phyloP scores from a whole-genome alignment of 306 rosid species.

The Purshia tridentata region DNA sequence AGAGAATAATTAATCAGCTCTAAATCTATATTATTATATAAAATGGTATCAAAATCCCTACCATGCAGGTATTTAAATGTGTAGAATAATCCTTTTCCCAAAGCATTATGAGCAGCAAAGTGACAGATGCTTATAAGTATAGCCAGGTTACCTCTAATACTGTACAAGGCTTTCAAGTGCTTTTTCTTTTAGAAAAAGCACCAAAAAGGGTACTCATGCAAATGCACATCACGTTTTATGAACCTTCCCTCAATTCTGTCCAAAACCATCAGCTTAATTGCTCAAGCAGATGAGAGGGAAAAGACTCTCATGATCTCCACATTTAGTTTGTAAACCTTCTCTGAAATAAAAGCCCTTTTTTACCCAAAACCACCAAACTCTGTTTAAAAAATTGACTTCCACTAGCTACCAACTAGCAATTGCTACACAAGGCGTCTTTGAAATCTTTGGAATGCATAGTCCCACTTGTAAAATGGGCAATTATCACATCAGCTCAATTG shows the following conservation, averaged over 20 bases:
- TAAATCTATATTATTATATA: neutral
- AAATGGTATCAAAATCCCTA: neutral
- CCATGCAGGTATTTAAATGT: neutral
- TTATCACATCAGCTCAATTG: neutral
- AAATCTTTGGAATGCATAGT: constrained; percentile 19
- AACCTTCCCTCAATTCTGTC: constrained; percentile 19
- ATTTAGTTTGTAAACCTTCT: neutral
- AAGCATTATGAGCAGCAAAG: neutral
- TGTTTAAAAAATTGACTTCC: constrained; percentile 6
- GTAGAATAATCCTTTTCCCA: neutral
- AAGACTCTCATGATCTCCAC: neutral
- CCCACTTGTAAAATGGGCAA: constrained; percentile 11
- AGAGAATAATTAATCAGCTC: no score
- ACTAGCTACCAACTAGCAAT: constrained; percentile 31
- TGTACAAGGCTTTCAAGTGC: neutral
- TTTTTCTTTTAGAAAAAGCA: neutral
- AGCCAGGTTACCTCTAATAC: no score
- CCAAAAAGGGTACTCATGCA: neutral
- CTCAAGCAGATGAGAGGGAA: neutral
- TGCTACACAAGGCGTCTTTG: constrained; percentile 40
- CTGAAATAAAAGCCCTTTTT: neutral
- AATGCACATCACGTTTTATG: neutral
- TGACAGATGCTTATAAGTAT: no score
- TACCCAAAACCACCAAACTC: neutral
- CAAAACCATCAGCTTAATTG: constrained; percentile 11